A percentile compares a stretch with the other conserved stretches of the same genome.
Conservation (phyloP, 2,329 filamentous ascomycete species). For the Cadophora gregata region DNA sequence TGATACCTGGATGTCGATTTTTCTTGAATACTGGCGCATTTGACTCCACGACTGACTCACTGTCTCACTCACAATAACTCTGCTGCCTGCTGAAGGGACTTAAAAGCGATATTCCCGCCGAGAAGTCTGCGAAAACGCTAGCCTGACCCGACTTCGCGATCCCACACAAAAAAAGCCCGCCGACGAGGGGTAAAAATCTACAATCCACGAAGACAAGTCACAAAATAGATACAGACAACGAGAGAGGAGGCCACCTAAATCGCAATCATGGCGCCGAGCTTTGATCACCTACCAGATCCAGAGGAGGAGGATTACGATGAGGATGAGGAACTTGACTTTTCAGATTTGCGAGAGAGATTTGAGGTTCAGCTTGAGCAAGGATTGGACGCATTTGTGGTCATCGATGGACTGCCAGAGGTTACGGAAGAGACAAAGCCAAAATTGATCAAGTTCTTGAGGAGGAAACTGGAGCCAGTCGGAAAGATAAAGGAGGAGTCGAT, state of each 20-base stretch:
- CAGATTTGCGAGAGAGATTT: slow-evolving; percentile 91
- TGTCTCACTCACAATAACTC: not conserved
- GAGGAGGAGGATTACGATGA: slow-evolving; percentile 85
- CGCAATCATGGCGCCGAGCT: slow-evolving; percentile 86
- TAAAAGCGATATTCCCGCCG: not conserved
- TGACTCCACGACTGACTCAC: not conserved
- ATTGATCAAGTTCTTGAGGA: slow-evolving; percentile 93
- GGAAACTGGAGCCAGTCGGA: slow-evolving; percentile 88
- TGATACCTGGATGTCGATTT: not conserved
- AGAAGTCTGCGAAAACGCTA: not conserved
- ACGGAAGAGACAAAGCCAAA: slow-evolving; percentile 91
- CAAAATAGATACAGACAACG: not conserved
- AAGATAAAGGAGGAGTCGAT: slow-evolving; percentile 85
- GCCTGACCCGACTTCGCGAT: not conserved
- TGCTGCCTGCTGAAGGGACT: not conserved
- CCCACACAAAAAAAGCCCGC: slow-evolving; percentile 20
- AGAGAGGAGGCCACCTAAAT: slow-evolving; percentile 28
- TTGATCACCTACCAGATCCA: slow-evolving; percentile 89
- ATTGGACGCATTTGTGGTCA: slow-evolving; percentile 93
- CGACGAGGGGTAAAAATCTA: slow-evolving; percentile 35
- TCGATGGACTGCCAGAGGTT: slow-evolving; percentile 91
- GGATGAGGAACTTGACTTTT: slow-evolving; percentile 94
- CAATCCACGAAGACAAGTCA: slow-evolving; percentile 15
- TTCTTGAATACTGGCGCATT: not conserved
- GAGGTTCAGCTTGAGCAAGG: slow-evolving; percentile 96